These are phyloP conservation scores for Coelastrella sp. DNA, from an alignment of 139 green algal species.

Conservation along the genomic window DNA sequence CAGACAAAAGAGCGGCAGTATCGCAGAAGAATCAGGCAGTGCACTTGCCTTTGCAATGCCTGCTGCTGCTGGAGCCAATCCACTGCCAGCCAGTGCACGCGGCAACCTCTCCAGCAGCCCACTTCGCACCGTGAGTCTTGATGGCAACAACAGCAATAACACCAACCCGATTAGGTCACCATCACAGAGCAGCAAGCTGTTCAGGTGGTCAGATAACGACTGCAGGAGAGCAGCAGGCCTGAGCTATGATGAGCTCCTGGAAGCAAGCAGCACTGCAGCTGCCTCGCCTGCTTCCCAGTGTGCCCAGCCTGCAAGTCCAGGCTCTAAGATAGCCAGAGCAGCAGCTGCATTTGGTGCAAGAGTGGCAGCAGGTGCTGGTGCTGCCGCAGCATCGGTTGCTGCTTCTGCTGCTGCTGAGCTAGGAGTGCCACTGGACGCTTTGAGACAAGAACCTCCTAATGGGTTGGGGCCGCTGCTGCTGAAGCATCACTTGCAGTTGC, in stretches of 20 bases:
- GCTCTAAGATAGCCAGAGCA: not conserved
- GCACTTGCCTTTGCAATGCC: too few relatives aligned
- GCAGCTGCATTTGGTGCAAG: conserved; percentile 20
- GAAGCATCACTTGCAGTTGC: conserved; percentile 21
- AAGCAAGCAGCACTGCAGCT: conserved; percentile 10
- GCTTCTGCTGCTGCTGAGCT: conserved; percentile 14
- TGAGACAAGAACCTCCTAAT: not conserved
- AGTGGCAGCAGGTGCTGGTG: conserved; percentile 21
- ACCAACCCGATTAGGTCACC: not conserved
- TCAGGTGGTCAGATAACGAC: conserved; percentile 42
- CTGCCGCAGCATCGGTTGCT: conserved; percentile 16
- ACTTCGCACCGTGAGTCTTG: not conserved
- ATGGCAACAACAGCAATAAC: not conserved
- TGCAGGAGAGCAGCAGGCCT: conserved; percentile 27
- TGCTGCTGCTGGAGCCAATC: too few relatives aligned
- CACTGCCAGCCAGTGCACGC: not conserved
- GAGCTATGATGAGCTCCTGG: conserved; percentile 18
- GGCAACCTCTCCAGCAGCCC: not conserved
- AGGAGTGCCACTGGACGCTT: not conserved
- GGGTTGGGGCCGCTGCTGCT: not conserved
- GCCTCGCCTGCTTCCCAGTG: not conserved
- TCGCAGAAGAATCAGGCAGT: too few relatives aligned
- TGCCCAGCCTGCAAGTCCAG: not conserved
- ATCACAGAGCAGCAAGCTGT: not conserved
- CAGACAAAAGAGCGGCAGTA: not conserved